Evolutionary conservation across 2,329 filamentous ascomycete species (phyloP), one percentile per base, ranked within the genome.

Genomic region (Fusarium metavorans): DNA sequence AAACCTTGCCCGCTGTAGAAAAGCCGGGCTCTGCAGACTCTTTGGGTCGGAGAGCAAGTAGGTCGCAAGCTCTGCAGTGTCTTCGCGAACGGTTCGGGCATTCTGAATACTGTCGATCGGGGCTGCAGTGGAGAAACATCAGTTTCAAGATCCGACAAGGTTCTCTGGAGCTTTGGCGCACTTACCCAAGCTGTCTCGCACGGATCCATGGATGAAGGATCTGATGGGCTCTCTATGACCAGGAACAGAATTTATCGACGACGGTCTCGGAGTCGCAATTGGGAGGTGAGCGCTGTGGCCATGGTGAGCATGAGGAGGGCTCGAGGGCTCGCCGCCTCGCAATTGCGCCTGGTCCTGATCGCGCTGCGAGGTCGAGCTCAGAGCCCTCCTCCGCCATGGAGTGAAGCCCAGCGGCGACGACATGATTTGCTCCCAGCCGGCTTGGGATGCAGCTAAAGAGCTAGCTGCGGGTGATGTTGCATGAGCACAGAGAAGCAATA

Each of bases 41-140:
- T 87, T 84, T 76, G 88, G 88, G 76, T 93, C 91, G 43, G 92
- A 92, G 32, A 98, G 88, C 59, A 94, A 92, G 81, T 95, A 95
- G 20, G 91, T 94, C 50, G 95, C 95, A 66, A 98, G 87, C 83
- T 97, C 94, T 61, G 95, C 94, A 3, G 95, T 97, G 80, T 97
- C 93, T 83, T 97, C 92, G 73, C 95, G 92, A 45, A 98, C 93
- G 74, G 92, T 93, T 68, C 92, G 91, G 37, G 94, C 93, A 82
- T 94, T 94, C 77, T 94, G 90, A 20, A 91, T 89, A 76, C 90
- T 93, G 80, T 96, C 93, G 83, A 90, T 80, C 20, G 88, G 87
- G 43, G 84, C 87, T 90, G 73, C 48, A 57, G 34, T 25, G 43
- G 25, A 41, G 4, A 43, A 30, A 58, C 39, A 66, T 68, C 30